phyloP scores from a whole-genome alignment of 192 early-diverging fungal genomes.

The Coemansia erecta region DNA sequence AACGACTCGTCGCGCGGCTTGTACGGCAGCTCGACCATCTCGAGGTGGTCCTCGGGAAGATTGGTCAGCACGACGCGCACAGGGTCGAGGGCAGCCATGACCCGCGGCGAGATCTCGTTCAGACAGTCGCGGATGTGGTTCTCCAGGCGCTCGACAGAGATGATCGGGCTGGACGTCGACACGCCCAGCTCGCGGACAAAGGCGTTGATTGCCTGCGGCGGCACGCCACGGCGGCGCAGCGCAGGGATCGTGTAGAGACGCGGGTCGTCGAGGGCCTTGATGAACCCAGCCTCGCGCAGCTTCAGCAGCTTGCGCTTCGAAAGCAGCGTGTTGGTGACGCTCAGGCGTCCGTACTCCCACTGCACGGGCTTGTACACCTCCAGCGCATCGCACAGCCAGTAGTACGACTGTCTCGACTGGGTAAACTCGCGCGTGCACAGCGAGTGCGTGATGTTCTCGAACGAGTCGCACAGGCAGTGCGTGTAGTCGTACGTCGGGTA shows the following conservation, averaged over 20 bases:
- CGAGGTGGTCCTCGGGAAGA: slow-evolving; percentile 76
- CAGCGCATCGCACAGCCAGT: slow-evolving; percentile 98
- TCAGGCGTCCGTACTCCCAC: slow-evolving; percentile 98
- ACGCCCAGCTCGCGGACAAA: slow-evolving; percentile 93
- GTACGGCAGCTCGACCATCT: slow-evolving; percentile 81
- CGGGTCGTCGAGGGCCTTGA: slow-evolving; percentile 95
- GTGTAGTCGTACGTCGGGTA: slow-evolving; percentile 99
- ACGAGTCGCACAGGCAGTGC: slow-evolving; percentile 97
- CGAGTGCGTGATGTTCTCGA: slow-evolving; percentile 99
- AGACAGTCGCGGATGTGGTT: slow-evolving; percentile 93
- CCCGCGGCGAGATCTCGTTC: slow-evolving; percentile 86
- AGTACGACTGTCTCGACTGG: slow-evolving; percentile 93
- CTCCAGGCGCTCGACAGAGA: slow-evolving; percentile 86
- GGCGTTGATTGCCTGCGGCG: slow-evolving; percentile 95
- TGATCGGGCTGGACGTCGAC: slow-evolving; percentile 75
- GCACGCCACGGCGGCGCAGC: slow-evolving; percentile 94
- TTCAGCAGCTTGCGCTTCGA: slow-evolving; percentile 97
- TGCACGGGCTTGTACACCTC: slow-evolving; percentile 99
- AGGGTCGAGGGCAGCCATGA: slow-evolving; percentile 90
- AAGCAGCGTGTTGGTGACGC: slow-evolving; percentile 89
- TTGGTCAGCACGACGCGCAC: slow-evolving; percentile 88
- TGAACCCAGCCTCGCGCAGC: slow-evolving; percentile 77
- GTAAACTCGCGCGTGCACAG: slow-evolving; percentile 97
- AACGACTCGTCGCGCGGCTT: slow-evolving; percentile 85
- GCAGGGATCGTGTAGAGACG: slow-evolving; percentile 94